Base-by-base conservation (phyloP, 2,329 filamentous ascomycete species). In the Fonsecaea multimorphosa region DNA sequence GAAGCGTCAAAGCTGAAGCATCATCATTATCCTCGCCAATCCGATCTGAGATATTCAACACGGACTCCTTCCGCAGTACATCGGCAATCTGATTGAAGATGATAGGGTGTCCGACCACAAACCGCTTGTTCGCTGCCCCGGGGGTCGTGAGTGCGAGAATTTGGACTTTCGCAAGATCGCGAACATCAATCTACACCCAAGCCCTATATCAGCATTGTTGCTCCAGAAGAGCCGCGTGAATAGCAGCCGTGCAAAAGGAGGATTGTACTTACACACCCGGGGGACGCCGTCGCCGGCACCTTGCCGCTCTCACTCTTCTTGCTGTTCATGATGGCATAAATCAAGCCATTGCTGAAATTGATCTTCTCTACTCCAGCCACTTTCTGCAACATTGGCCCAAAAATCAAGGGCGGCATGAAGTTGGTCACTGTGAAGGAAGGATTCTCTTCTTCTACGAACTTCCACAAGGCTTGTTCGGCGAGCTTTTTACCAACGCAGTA, bases 281-380 rank as follows among this genome's bases (percentile, higher is more conserved):
- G 61, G 14, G 64, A 65, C 44, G 60, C 63, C 24, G 65, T 65
- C 16, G 40, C 54, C 24, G 61, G 62, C 9, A 68, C 65, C 46
- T 65, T 68, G 2, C 58, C 65, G 14, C 54, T 55, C 36, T 68
- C 62, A 5, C 58, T 53, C 19, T 61, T 65, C 27, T 49, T 63
- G 53, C 62, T 62, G 36, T 65, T 64, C 40, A 68, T 56, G 51
- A 67, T 68, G 67, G 88, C 83, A 9, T 85, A 80, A 62, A 92
- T 83, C 31, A 88, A 85, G 70, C 87, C 82, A 74, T 91, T 92
- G n/a, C 88, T 91, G 1, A 89, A 90, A 77, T 93, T 93, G 68
- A 93, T 79, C 1, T 79, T 80, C n/a, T 86, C 84, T 0, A 90
- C 79, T 29, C 80, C 83, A 65, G 87, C 83, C 1, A 92, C 81